Evolutionary conservation across 2,329 filamentous ascomycete species (phyloP), one percentile per base, ranked within the genome.

Genomic region (Chaetomium globosum): DNA sequence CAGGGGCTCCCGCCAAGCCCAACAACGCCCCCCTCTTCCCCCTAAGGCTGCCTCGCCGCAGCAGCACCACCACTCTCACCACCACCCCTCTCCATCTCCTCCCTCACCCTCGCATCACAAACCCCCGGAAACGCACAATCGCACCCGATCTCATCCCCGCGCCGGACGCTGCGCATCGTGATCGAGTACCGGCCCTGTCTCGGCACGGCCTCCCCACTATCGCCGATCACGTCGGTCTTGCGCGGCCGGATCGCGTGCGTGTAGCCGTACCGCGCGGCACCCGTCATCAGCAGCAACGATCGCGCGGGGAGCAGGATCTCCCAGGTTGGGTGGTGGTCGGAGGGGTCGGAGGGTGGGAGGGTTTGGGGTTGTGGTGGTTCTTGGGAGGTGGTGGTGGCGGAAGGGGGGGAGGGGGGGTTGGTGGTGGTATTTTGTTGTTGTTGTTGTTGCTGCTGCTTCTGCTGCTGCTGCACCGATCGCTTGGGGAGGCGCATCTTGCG

Each of bases 161-260:
- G 56, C 58, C 69, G 58, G 9, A 67, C 57, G 6, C 57, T 71
- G 16, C 71, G 59, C 71, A 73, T 73, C 10, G 71, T 73, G 23
- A 73, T 66, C 3, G 70, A 72, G 49, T 72, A 73, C 46, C 71
- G 57, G 21, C 68, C 71, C 48, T 63, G 62, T 12, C 71, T 59
- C 51, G 39, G 57, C 28, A 72, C 66, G 59, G 63, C 54, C 59
- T 54, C 10, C 26, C 26, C 26, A 26, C 4, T 26, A 1, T 68
- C 70, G 13, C 58, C 66, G 10, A 71, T 55, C 10, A 71, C 30
- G 46, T 85, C 82, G 0, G 74, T 85, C 71, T 84, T 85, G 57
- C 83, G 78, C 64, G 82, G 79, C 68, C 80, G 79, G 67, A 86
- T 85, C 0, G 80, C 82, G 68, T 86, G 83, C 13, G 82, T 85